Evolutionary conservation across 176 grass and related monocot genomes (phyloP).

Genomic region (Zoysia japonica): DNA sequence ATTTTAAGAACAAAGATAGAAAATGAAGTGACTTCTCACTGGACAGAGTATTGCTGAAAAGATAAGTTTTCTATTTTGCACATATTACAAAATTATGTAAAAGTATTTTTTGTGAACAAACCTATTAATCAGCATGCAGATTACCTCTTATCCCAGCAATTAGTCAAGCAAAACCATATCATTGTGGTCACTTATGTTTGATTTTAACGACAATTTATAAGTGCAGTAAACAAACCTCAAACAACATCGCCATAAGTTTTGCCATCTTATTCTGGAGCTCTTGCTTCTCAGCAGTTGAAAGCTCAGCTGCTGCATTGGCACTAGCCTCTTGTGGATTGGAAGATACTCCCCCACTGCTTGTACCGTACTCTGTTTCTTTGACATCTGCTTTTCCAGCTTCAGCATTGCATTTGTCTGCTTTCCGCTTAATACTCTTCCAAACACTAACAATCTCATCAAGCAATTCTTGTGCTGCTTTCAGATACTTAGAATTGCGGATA

Average conservation of each 20-base stretch:
- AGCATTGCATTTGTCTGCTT: constrained; percentile 55
- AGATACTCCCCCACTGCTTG: constrained; percentile 58
- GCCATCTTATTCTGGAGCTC: constrained; percentile 95
- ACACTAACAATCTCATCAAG: constrained; percentile 93
- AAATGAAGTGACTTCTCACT: constrained; percentile 43
- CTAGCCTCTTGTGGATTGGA: constrained; percentile 59
- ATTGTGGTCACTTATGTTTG: constrained; percentile 1
- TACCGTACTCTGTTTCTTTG: constrained; percentile 57
- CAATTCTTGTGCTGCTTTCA: constrained; percentile 89
- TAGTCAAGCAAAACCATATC: constrained; percentile 22
- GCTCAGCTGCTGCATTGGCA: constrained; percentile 54
- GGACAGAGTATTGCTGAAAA: constrained; percentile 27
- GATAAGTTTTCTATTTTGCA: neutral
- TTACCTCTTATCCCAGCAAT: neutral
- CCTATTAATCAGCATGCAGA: neutral
- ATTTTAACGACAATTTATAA: constrained; percentile 23
- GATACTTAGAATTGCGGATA: constrained; percentile 78
- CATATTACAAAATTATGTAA: constrained; percentile 5
- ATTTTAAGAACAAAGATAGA: constrained; percentile 29
- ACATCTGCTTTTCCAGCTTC: constrained; percentile 43
- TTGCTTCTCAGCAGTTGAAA: constrained; percentile 84
- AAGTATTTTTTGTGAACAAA: constrained; percentile 17
- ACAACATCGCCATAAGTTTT: constrained; percentile 83
- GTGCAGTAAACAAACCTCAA: constrained; percentile 68
- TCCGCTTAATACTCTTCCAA: constrained; percentile 71